phyloP scores from a whole-genome alignment of 2,329 filamentous ascomycete genomes.

The Colletotrichum orchidophilum region DNA sequence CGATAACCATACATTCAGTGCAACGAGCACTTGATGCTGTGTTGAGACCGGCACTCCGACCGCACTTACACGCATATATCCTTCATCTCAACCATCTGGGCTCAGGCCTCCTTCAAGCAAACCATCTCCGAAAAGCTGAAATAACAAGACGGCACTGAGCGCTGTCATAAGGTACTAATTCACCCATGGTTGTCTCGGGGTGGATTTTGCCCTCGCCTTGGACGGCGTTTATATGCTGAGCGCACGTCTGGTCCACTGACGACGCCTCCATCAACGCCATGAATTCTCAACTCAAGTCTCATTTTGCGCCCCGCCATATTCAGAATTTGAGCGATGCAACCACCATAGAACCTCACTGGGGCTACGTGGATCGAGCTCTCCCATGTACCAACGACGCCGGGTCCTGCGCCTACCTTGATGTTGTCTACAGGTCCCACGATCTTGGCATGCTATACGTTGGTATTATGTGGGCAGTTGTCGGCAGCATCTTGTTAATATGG shows the following conservation, averaged over 20 bases:
- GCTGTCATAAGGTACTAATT: not conserved
- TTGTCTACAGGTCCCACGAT: slow-evolving; percentile 60
- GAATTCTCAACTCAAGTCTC: slow-evolving; percentile 17
- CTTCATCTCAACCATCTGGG: not conserved
- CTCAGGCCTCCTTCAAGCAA: not conserved
- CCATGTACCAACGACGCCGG: slow-evolving; percentile 57
- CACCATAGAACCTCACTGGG: slow-evolving; percentile 54
- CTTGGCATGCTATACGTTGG: slow-evolving; percentile 59
- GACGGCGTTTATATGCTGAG: too few species aligned
- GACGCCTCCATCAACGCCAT: slow-evolving; percentile 11
- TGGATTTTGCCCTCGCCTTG: too few species aligned
- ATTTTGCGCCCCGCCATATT: slow-evolving; percentile 42
- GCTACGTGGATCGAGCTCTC: slow-evolving; percentile 54
- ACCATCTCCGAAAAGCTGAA: not conserved
- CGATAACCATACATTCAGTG: too few species aligned
- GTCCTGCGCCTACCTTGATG: slow-evolving; percentile 61
- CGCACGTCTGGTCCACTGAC: not conserved
- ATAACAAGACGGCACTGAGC: slow-evolving; percentile 1
- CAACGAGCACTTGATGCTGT: not conserved
- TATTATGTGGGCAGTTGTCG: slow-evolving; percentile 58
- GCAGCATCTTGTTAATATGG: slow-evolving; percentile 55
- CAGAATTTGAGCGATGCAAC: slow-evolving; percentile 51
- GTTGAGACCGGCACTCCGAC: not conserved
- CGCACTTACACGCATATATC: not conserved
- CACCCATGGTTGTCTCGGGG: not conserved